phyloP scores from a whole-genome alignment of 805 yeast genomes.

The Candida jianshihensis region DNA sequence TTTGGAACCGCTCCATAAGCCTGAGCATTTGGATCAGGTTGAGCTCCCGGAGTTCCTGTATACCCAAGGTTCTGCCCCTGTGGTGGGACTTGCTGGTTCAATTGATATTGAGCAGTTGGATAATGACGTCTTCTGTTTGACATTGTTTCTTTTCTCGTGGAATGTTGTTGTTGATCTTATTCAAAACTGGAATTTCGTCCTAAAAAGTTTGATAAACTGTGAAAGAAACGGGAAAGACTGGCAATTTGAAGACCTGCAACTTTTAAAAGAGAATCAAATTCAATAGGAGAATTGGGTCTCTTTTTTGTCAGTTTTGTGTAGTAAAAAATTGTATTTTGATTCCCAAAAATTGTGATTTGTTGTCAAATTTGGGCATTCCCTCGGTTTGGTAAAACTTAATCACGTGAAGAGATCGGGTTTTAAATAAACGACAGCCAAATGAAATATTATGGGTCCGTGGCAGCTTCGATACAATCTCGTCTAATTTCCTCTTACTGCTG shows the following conservation, averaged over 20 bases:
- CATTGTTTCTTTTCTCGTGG: conserved; percentile 14
- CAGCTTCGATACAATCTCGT: too few relatives aligned
- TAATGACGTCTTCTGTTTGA: conserved; percentile 27
- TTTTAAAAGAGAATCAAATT: too few relatives aligned
- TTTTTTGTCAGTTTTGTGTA: too few relatives aligned
- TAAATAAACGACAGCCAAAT: too few relatives aligned
- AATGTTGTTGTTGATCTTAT: not conserved
- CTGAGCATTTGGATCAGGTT: conserved; percentile 6
- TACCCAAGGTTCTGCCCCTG: not conserved
- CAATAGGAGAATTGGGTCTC: too few relatives aligned
- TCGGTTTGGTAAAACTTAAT: too few relatives aligned
- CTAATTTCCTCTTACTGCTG: too few relatives aligned
- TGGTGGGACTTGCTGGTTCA: conserved; percentile 6
- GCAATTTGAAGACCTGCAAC: too few relatives aligned
- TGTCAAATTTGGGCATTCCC: not conserved
- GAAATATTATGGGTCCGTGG: too few relatives aligned
- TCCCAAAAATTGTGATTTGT: not conserved
- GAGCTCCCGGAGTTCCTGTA: conserved; percentile 5
- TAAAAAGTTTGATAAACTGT: not conserved
- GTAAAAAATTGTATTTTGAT: too few relatives aligned
- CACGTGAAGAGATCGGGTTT: too few relatives aligned
- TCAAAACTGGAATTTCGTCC: not conserved
- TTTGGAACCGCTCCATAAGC: conserved; percentile 1
- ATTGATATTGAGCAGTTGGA: conserved; percentile 24
- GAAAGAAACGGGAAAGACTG: too few relatives aligned